Evolutionary conservation across 2,329 filamentous ascomycete species (phyloP), one percentile per base, ranked within the genome.

Genomic region (Phaeosphaeria sp.): DNA sequence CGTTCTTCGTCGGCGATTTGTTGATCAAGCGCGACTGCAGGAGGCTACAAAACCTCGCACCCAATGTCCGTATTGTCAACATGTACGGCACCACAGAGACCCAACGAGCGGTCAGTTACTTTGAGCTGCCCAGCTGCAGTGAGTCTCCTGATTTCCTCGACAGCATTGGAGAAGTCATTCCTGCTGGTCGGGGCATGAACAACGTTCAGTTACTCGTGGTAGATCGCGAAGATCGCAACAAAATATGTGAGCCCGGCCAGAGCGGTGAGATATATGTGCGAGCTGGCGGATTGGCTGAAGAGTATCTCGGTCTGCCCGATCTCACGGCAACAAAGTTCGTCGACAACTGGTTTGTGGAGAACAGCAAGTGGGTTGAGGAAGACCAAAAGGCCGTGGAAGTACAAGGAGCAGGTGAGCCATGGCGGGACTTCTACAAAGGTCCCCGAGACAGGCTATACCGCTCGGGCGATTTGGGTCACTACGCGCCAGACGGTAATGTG

Each of bases 11-110:
- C 1, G 95, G 95, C 30, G 94, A 98, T 72, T 83, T 97, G 33
- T 78, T 98, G 48, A 96, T 92, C 62, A 96, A 89, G 72, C 85
- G 88, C 71, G 94, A 98, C 69, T 96, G 92, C 77, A 83, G 84
- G 43, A 84, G 85, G 22, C 81, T 98, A n/a, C 90, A 91, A 56
- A 83, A 87, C 46, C 83, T 97, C 39, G 93, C 90, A 0, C 82
- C 85, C 0, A 93, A 94, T 62, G 87, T 87, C 58, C 84, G 84
- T 60, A 93, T 96, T 59, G 84, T 92, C 64, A 94, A 93, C 78
- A 90, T 94, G 87, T 96, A 93, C 72, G 93, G 93, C 43, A 92
- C 92, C 0, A 97, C 93, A 0, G 93, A 97, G 76, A 94, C 90
- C 0, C 87, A 90, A 71, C 83, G 92, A 65, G 87, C 89, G 2